Evolutionary conservation across 371 early-diverging fungal genomes (phyloP).

Genomic region (Mortierella sp.): DNA sequence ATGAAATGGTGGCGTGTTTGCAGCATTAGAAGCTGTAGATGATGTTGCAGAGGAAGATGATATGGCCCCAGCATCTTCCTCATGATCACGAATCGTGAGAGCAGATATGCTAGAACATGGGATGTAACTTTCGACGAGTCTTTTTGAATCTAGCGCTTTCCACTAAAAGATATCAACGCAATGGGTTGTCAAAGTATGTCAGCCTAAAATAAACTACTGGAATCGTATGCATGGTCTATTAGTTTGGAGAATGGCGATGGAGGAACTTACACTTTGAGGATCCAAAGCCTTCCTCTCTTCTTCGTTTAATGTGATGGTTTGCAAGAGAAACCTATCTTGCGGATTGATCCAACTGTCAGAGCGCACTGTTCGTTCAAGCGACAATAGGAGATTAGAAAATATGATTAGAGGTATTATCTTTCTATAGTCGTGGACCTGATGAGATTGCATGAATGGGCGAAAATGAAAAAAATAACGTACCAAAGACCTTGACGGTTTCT

Average conservation of each 20-base stretch:
- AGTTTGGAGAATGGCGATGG: background rate
- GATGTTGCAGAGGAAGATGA: constrained; percentile 35
- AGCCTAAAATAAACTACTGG: background rate
- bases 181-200: background rate
- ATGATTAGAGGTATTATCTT: too few relatives aligned
- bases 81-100: constrained; percentile 34
- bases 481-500: constrained; percentile 64
- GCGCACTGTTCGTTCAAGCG: constrained; percentile 33
- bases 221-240: background rate
- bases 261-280: constrained; percentile 18
- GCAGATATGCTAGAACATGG: constrained; percentile 50
- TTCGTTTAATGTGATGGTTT: constrained; percentile 23
- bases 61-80: constrained; percentile 41
- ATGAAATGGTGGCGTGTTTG: constrained; percentile 21
- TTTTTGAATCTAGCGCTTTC: constrained; percentile 59
- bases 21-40: background rate
- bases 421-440: too few relatives aligned
- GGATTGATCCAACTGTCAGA: constrained; percentile 49
- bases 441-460: background rate
- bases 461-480: constrained; percentile 33
- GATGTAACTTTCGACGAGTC: constrained; percentile 61
- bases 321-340: constrained; percentile 48
- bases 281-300: constrained; percentile 16
- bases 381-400: too few relatives aligned
- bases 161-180: constrained; percentile 46